These are phyloP conservation scores for Macrophomina phaseolina DNA, from an alignment of 2,329 filamentous ascomycete species.

Conservation along the genomic window DNA sequence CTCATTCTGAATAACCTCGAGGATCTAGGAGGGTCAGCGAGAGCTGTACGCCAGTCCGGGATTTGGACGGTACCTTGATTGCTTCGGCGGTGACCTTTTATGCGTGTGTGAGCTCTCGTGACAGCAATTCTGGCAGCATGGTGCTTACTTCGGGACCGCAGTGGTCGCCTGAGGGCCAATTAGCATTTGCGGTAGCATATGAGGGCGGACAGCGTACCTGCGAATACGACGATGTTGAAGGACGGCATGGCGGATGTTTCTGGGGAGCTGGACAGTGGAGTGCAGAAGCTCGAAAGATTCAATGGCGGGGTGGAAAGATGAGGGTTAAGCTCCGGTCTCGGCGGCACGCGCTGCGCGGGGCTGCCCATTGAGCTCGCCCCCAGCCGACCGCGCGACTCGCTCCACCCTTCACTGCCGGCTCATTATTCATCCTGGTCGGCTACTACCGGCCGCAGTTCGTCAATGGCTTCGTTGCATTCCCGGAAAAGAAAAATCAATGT, in stretches of 20 bases:
- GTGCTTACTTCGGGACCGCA: conserved; percentile 48
- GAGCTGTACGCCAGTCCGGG: neutral
- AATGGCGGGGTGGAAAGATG: conserved; percentile 21
- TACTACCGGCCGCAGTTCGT: neutral
- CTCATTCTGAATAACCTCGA: conserved; percentile 77
- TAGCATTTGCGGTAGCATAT: conserved; percentile 21
- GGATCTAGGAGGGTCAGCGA: conserved; percentile 59
- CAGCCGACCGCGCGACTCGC: neutral
- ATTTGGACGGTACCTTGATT: conserved; percentile 68
- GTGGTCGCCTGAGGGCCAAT: conserved; percentile 44
- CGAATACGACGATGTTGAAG: conserved; percentile 50
- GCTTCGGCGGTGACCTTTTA: conserved; percentile 79
- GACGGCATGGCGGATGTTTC: conserved; percentile 40
- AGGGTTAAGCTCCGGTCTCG: conserved; percentile 22
- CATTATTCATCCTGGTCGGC: conserved; percentile 3
- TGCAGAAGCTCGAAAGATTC: conserved; percentile 21
- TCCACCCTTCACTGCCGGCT: neutral
- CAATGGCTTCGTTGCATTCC: neutral
- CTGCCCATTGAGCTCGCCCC: neutral
- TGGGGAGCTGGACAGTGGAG: neutral
- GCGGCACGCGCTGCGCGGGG: conserved; percentile 11
- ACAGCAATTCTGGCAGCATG: conserved; percentile 1
- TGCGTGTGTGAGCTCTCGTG: conserved; percentile 29
- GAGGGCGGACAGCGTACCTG: conserved; percentile 37
- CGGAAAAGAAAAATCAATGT: neutral